Evolutionary conservation across 2,329 filamentous ascomycete genomes (phyloP).

Genomic region (Colletotrichum musicola): DNA sequence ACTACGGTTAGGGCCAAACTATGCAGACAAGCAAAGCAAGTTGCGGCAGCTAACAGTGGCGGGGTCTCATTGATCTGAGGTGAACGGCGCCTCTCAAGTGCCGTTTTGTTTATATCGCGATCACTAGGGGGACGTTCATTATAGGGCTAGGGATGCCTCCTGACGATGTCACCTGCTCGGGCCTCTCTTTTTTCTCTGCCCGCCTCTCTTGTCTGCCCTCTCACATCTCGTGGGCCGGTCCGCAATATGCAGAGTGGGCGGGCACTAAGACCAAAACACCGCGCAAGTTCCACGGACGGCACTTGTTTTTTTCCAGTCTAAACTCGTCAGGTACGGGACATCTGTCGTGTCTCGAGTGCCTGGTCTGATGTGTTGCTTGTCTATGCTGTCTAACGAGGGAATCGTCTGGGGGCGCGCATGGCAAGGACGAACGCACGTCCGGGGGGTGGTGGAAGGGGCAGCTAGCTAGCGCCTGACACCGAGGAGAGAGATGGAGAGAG

Average conservation of each 20-base stretch:
- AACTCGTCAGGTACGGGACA: slow-evolving; percentile 16
- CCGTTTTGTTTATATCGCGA: slow-evolving; percentile 27
- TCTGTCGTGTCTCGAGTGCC: slow-evolving; percentile 28
- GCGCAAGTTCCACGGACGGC: neutral
- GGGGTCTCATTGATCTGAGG: slow-evolving; percentile 9
- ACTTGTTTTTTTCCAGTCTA: slow-evolving; percentile 4
- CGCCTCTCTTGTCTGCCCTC: neutral
- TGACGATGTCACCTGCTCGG: neutral
- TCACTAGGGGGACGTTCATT: neutral
- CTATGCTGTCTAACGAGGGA: neutral
- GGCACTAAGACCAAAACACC: neutral
- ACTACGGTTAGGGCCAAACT: neutral
- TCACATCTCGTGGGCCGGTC: slow-evolving; percentile 1
- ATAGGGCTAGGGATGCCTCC: neutral
- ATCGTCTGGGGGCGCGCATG: neutral
- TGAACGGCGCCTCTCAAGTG: neutral
- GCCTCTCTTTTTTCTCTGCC: neutral
- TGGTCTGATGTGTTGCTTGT: slow-evolving; percentile 21
- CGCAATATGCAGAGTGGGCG: neutral
- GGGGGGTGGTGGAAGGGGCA: neutral
- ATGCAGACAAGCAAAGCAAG: neutral
- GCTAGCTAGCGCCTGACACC: neutral
- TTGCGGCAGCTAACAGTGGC: slow-evolving; percentile 13
- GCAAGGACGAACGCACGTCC: slow-evolving; percentile 31
- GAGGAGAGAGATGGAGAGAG: no score